Percentiles rank a stretch among this genome's conserved stretches.
Evolutionary conservation across 2,329 filamentous ascomycete genomes (phyloP).

Genomic region (Aureobasidium sp.): DNA sequence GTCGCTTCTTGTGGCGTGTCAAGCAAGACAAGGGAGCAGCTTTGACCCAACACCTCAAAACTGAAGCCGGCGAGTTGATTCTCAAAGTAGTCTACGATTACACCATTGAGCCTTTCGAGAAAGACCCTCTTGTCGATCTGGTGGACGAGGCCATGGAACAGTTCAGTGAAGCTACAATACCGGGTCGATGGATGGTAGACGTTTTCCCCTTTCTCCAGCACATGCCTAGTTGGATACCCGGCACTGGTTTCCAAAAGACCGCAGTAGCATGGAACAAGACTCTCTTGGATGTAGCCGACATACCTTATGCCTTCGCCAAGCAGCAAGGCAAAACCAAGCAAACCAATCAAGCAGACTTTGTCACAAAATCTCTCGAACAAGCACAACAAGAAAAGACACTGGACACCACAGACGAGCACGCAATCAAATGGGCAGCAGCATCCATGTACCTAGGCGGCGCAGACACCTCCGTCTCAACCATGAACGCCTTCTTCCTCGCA

Average conservation of each 20-base stretch:
- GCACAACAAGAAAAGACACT: constrained; percentile 14
- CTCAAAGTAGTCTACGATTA: constrained; percentile 42
- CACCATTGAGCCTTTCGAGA: constrained; percentile 29
- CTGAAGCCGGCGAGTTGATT: constrained; percentile 32
- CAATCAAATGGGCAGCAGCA: constrained; percentile 35
- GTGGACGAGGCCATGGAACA: constrained; percentile 31
- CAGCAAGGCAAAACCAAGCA: constrained; percentile 20
- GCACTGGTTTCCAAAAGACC: constrained; percentile 35
- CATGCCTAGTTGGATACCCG: constrained; percentile 39
- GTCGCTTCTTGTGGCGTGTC: constrained; percentile 36
- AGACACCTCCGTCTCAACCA: constrained; percentile 25
- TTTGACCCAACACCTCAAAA: constrained; percentile 35
- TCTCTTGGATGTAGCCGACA: constrained; percentile 26
- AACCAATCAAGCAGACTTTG: constrained; percentile 25
- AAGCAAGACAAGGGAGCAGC: constrained; percentile 29
- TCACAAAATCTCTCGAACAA: constrained; percentile 32
- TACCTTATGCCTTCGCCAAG: constrained; percentile 37
- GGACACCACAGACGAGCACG: constrained; percentile 22
- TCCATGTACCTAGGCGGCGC: constrained; percentile 36
- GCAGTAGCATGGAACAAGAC: constrained; percentile 30
- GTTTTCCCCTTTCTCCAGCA: constrained; percentile 36
- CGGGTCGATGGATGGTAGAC: constrained; percentile 40
- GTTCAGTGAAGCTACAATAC: constrained; percentile 33
- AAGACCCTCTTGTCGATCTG: constrained; percentile 38
- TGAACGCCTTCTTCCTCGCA: constrained; percentile 9